These are phyloP conservation scores for Astraeus odoratus DNA, from an alignment of 768 basidiomycete genomes.

Conservation along the genomic window DNA sequence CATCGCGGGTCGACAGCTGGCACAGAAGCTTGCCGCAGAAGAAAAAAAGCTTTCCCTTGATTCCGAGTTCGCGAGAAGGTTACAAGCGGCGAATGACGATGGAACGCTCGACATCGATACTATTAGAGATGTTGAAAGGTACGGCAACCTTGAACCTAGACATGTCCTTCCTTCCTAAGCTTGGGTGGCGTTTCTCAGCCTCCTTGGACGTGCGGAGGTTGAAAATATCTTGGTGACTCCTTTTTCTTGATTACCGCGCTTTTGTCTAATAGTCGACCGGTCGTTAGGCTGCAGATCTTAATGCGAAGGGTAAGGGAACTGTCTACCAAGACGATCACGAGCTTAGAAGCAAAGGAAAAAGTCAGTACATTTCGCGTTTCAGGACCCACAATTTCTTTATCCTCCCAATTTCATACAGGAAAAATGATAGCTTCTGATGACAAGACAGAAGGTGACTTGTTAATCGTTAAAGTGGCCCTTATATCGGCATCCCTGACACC, in stretches of 20 bases:
- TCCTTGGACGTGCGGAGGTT: slow-evolving; percentile 22
- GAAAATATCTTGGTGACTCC: slow-evolving; percentile 21
- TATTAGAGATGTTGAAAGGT: slow-evolving; percentile 29
- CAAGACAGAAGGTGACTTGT: neutral
- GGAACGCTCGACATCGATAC: slow-evolving; percentile 21
- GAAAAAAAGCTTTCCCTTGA: slow-evolving; percentile 31
- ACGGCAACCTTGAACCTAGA: neutral
- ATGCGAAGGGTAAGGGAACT: slow-evolving; percentile 27
- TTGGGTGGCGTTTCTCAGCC: slow-evolving; percentile 6
- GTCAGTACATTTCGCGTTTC: neutral
- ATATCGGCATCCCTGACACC: neutral
- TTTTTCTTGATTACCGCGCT: neutral
- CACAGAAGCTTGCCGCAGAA: slow-evolving; percentile 31
- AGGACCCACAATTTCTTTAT: neutral
- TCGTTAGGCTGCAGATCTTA: slow-evolving; percentile 21
- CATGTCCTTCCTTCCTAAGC: neutral
- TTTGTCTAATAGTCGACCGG: neutral
- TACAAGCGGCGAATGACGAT: slow-evolving; percentile 26
- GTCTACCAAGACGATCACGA: neutral
- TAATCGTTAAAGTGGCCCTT: neutral
- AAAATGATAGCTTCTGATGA: neutral
- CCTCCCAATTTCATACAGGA: neutral
- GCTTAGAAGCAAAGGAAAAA: neutral
- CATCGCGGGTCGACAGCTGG: slow-evolving; percentile 26
- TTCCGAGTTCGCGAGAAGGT: slow-evolving; percentile 29